Percentiles rank a stretch among this genome's conserved stretches.
These are phyloP conservation scores for Tolypocladium guangdongense DNA, from an alignment of 2,329 filamentous ascomycete genomes.

Conservation along the genomic window DNA sequence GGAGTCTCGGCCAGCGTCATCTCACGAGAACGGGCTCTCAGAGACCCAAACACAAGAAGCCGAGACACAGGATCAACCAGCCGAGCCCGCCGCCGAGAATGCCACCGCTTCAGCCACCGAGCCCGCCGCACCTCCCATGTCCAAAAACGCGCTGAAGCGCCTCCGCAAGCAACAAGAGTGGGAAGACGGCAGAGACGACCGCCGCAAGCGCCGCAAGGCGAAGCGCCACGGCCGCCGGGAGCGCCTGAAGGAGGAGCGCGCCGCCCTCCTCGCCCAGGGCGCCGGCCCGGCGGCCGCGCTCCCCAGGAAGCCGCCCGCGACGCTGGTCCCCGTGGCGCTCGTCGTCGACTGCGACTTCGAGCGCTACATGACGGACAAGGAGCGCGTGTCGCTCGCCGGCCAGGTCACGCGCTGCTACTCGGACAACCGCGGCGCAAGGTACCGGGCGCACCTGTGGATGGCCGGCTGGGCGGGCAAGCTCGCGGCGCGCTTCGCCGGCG, in stretches of 20 bases:
- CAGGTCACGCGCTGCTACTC: conserved; percentile 86
- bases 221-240: conserved; percentile 37
- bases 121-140: conserved; percentile 34
- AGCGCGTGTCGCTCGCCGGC: conserved; percentile 68
- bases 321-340: conserved; percentile 64
- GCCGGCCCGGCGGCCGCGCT: conserved; percentile 26
- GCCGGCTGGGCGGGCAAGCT: conserved; percentile 69
- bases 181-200: conserved; percentile 58
- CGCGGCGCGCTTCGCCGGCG: conserved; percentile 67
- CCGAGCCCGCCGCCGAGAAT: neutral
- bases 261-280: conserved; percentile 37
- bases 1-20: neutral
- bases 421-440: conserved; percentile 63
- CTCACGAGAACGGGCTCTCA: too few species aligned
- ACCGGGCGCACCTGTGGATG: conserved; percentile 61
- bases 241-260: conserved; percentile 38
- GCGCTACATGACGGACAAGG: conserved; percentile 75
- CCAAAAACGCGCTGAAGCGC: conserved; percentile 82
- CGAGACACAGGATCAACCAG: neutral
- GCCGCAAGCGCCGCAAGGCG: conserved; percentile 42
- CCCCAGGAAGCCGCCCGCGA: conserved; percentile 24
- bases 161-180: conserved; percentile 60
- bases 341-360: conserved; percentile 92
- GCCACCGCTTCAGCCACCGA: neutral
- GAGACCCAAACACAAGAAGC: too few species aligned